These are phyloP conservation scores for Populus tomentosa DNA, from an alignment of 441 rosid genomes.

Conservation along the genomic window DNA sequence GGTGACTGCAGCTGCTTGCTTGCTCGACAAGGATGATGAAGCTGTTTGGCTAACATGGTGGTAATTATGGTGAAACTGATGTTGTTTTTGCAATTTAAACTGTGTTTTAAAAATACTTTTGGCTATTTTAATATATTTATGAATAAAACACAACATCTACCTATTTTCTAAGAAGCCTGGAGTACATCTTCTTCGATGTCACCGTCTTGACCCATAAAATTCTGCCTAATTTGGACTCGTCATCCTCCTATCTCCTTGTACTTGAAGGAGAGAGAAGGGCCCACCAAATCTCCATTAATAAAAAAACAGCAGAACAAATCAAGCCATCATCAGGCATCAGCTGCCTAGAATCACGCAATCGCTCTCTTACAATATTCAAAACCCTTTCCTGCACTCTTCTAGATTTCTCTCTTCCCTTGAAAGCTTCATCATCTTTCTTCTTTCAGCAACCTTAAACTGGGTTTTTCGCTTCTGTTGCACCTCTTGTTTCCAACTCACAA, in stretches of 20 bases:
- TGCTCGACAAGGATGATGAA: no score
- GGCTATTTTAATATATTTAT: no score
- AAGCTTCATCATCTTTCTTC: constrained; percentile 8
- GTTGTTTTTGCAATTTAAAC: no score
- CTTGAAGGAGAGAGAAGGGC: not conserved
- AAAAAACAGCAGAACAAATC: not conserved
- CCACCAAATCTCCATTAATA: not conserved
- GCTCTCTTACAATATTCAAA: not conserved
- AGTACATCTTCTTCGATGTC: no score
- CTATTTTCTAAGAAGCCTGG: no score
- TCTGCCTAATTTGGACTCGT: no score
- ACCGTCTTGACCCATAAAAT: no score
- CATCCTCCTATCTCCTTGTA: not conserved
- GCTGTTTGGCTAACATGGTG: no score
- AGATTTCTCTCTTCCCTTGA: constrained; percentile 12
- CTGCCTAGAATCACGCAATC: not conserved
- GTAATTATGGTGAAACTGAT: no score
- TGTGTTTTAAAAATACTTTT: no score
- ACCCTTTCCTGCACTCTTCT: constrained; percentile 15
- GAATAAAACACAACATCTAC: no score
- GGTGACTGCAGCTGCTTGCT: no score
- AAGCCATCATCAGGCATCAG: constrained; percentile 17
- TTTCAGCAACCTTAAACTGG: constrained; percentile 1
- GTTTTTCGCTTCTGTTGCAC: not conserved
- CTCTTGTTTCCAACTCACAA: not conserved